Base-by-base conservation (phyloP, 768 basidiomycete species). In the Amanita molliuscula region DNA sequence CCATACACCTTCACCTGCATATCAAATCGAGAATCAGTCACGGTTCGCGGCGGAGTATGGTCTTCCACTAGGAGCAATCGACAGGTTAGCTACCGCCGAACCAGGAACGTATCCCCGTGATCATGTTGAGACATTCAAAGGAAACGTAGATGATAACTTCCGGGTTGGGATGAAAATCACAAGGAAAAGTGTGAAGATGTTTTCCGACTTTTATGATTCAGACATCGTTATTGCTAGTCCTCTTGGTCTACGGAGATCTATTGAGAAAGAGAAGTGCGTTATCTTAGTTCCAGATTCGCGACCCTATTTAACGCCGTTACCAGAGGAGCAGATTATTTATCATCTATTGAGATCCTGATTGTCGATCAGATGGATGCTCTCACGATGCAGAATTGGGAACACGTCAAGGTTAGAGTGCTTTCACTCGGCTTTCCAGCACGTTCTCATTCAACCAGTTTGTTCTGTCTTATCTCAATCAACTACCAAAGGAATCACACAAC, bases 381-480 rank as follows among this genome's bases (percentile, higher is more conserved):
- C 58, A 77, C 80, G 3, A 98, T 98, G 96, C 96, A 98, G 68
- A 99, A 99, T 59, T 99, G 96, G 96, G 93, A 97, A 34, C 96
- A 98, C 60, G 76, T 94, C 16, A 89, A 96, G 75, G 94, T 90
- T 61, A 31, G 72, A 59, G 18, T 8, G 23, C 18, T 50, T 16
- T 29, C 46, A 23, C 34, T 11, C 31, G 8, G 31, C 38, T 15
- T 11, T 3, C 3, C 6, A 46, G 45, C 48, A 6, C 51, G 21
- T 13, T 33, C n/a, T 51, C 9, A 16, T 13, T 33, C 10, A 25
- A 26, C 2, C 28, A 96, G 93, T 92, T 88, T 61, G 78, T 96
- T 44, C 75, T 99, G 56, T 80, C 80, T 5, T 77, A 86, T 56
- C 66, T 97, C 52, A 98, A 97, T 67, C 75, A 85, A 56, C 72